Evolutionary conservation across 2,329 filamentous ascomycete genomes (phyloP).

Genomic region (Fonsecaea nubica): DNA sequence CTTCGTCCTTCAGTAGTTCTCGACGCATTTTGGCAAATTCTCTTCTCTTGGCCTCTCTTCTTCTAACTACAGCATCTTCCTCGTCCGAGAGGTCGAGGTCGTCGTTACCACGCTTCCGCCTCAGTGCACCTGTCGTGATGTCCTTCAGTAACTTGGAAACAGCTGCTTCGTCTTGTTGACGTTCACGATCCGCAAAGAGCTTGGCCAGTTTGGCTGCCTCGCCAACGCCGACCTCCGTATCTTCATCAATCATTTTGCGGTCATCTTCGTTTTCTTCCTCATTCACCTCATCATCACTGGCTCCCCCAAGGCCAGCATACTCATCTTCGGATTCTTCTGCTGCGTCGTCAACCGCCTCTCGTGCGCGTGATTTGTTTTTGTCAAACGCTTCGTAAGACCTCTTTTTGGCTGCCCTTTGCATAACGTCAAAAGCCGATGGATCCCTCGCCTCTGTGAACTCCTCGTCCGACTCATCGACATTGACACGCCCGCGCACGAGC

Average conservation of each 20-base stretch:
- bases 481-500: conserved; percentile 54
- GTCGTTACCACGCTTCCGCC: conserved; percentile 77
- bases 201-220: conserved; percentile 84
- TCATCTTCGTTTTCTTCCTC: conserved; percentile 77
- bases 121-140: conserved; percentile 84
- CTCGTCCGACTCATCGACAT: conserved; percentile 52
- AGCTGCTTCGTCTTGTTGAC: conserved; percentile 80
- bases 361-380: conserved; percentile 85
- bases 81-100: conserved; percentile 88
- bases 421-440: conserved; percentile 67
- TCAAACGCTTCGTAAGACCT: conserved; percentile 69
- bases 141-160: conserved; percentile 92
- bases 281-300: conserved; percentile 78
- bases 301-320: conserved; percentile 91
- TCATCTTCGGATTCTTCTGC: conserved; percentile 96
- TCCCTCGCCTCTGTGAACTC: conserved; percentile 48
- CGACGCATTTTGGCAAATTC: conserved; percentile 93
- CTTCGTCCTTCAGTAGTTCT: conserved; percentile 84
- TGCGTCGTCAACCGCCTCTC: conserved; percentile 86
- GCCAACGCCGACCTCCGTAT: conserved; percentile 71
- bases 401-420: conserved; percentile 69
- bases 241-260: conserved; percentile 87
- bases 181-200: conserved; percentile 82
- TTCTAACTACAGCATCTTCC: conserved; percentile 81
- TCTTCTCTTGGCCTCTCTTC: conserved; percentile 78